A percentile compares a stretch with the other conserved stretches of the same genome.
phyloP scores from a whole-genome alignment of 352 stramenopile species.

The Phytophthora nicotianae region DNA sequence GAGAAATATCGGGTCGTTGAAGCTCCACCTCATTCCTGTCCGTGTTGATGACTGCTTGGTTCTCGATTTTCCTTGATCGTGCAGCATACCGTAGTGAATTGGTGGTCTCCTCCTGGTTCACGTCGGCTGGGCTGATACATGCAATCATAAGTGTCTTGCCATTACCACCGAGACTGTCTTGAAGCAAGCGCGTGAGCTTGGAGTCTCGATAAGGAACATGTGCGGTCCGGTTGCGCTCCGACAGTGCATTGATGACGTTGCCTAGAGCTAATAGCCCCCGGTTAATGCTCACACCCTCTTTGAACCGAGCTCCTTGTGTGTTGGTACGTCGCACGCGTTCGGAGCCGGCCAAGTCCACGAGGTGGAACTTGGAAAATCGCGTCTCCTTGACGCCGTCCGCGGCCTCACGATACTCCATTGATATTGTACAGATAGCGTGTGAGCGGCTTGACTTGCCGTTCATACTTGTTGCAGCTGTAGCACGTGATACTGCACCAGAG shows the following conservation, averaged over 20 bases:
- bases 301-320: conserved; percentile 83
- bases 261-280: conserved; percentile 93
- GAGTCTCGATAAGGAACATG: conserved; percentile 92
- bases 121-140: conserved; percentile 75
- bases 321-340: conserved; percentile 93
- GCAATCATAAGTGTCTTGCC: conserved; percentile 93
- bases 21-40: conserved; percentile 79
- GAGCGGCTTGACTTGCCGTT: conserved; percentile 84
- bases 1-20: background rate
- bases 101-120: conserved; percentile 94
- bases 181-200: conserved; percentile 90
- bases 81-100: conserved; percentile 96
- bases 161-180: conserved; percentile 90
- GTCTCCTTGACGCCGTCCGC: conserved; percentile 38
- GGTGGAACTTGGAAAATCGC: conserved; percentile 89
- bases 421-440: conserved; percentile 90
- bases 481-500: conserved; percentile 50
- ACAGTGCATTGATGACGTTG: conserved; percentile 94
- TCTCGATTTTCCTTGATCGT: conserved; percentile 98
- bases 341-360: conserved; percentile 96
- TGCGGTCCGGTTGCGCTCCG: conserved; percentile 66
- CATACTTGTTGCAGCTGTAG: conserved; percentile 76
- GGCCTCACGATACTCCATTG: conserved; percentile 73
- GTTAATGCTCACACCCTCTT: conserved; percentile 96
- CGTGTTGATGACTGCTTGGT: conserved; percentile 97